Evolutionary conservation across 495 filamentous ascomycete genomes (phyloP).

Genomic region (Penicillium roqueforti): DNA sequence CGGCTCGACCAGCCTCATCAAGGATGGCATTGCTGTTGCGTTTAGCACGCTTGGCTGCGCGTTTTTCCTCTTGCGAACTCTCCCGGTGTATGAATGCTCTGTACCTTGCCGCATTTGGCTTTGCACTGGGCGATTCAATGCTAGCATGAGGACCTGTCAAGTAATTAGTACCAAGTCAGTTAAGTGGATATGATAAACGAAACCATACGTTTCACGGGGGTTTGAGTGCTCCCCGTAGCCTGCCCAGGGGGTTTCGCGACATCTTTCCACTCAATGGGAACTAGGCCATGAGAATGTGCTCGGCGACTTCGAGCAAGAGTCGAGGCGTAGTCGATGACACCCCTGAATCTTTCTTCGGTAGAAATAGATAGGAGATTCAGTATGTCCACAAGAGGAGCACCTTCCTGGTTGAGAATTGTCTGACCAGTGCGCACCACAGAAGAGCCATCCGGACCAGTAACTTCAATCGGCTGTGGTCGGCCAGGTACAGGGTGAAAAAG

Average conservation of each 20-base stretch:
- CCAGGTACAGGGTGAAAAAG: constrained; percentile 52
- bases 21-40: constrained; percentile 41
- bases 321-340: constrained; percentile 66
- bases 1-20: constrained; percentile 33
- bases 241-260: constrained; percentile 48
- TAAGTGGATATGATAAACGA: neutral
- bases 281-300: constrained; percentile 64
- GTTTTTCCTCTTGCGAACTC: constrained; percentile 45
- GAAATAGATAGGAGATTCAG: constrained; percentile 71
- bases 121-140: constrained; percentile 17
- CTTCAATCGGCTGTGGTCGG: constrained; percentile 49
- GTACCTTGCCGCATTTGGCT: constrained; percentile 33
- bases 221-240: constrained; percentile 36
- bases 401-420: constrained; percentile 60
- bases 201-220: constrained; percentile 59
- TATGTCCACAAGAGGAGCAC: constrained; percentile 66
- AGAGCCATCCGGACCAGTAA: constrained; percentile 52
- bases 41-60: constrained; percentile 49
- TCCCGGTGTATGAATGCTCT: constrained; percentile 34
- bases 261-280: constrained; percentile 67
- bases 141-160: constrained; percentile 34
- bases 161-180: constrained; percentile 8
- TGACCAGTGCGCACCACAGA: constrained; percentile 54
- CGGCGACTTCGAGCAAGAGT: constrained; percentile 60
- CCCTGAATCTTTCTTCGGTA: constrained; percentile 64